Percentiles rank a stretch among this genome's conserved stretches.
Conservation (phyloP, 2,329 filamentous ascomycete genomes). For the Fusarium drepaniforme region DNA sequence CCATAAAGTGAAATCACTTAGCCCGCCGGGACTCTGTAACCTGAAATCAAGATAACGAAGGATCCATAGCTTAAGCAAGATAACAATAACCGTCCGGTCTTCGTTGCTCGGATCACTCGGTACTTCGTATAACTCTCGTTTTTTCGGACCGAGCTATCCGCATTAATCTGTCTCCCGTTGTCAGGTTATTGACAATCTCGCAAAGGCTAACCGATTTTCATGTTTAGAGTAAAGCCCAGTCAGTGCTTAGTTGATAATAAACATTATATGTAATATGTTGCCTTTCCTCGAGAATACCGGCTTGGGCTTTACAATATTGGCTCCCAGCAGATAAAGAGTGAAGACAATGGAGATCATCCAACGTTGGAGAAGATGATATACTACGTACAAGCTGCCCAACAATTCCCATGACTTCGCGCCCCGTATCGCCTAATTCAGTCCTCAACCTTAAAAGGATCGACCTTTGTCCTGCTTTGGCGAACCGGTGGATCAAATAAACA, state of each 20-base stretch:
- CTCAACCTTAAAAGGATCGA: neutral
- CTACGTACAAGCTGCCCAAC: neutral
- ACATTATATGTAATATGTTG: neutral
- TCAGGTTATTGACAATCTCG: neutral
- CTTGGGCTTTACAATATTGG: neutral
- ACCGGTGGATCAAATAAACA: neutral
- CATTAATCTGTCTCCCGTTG: neutral
- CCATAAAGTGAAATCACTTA: neutral
- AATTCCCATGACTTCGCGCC: neutral
- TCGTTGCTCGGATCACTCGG: neutral
- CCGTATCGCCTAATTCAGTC: neutral
- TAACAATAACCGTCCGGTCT: neutral
- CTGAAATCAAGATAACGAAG: neutral
- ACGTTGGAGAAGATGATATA: neutral
- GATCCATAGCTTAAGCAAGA: neutral
- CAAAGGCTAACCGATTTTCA: neutral
- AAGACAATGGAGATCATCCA: neutral
- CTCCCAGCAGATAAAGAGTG: neutral
- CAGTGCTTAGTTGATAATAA: neutral
- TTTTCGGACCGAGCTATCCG: neutral
- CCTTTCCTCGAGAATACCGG: neutral
- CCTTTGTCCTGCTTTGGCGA: neutral
- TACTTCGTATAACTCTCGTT: neutral
- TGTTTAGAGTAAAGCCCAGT: neutral
- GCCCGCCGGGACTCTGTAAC: neutral